These are phyloP conservation scores for Candida sojae DNA, from an alignment of 1,139 yeast species.

Conservation along the genomic window DNA sequence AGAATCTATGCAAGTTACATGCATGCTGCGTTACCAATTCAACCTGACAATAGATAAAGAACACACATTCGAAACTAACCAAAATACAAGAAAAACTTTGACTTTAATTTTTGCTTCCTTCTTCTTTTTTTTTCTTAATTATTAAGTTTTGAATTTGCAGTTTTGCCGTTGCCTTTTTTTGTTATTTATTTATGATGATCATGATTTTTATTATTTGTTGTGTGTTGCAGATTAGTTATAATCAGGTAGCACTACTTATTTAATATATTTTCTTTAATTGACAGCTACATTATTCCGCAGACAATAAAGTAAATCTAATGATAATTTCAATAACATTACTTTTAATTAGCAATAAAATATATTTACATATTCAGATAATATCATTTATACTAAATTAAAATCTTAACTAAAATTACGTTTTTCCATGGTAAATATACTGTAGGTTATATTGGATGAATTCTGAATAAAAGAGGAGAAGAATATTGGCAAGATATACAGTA, in stretches of 20 bases:
- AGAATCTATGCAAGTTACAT: background rate
- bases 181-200: background rate
- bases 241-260: background rate
- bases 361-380: background rate
- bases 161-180: background rate
- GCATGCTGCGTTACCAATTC: conserved; percentile 1
- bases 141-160: background rate
- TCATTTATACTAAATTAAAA: background rate
- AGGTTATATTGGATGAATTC: no score
- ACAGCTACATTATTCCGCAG: conserved; percentile 3
- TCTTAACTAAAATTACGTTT: no score
- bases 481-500: background rate
- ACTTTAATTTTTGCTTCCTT: no score
- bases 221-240: background rate
- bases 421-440: no score
- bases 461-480: background rate
- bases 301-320: conserved; percentile 1
- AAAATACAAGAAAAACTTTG: background rate
- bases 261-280: conserved; percentile 1
- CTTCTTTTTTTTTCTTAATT: no score
- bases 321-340: background rate
- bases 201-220: background rate
- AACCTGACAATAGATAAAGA: conserved; percentile 1
- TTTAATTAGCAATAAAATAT: background rate
- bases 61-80: background rate